These are phyloP conservation scores for Chaetomium olivaceum DNA, from an alignment of 2,329 filamentous ascomycete genomes.

Conservation along the genomic window DNA sequence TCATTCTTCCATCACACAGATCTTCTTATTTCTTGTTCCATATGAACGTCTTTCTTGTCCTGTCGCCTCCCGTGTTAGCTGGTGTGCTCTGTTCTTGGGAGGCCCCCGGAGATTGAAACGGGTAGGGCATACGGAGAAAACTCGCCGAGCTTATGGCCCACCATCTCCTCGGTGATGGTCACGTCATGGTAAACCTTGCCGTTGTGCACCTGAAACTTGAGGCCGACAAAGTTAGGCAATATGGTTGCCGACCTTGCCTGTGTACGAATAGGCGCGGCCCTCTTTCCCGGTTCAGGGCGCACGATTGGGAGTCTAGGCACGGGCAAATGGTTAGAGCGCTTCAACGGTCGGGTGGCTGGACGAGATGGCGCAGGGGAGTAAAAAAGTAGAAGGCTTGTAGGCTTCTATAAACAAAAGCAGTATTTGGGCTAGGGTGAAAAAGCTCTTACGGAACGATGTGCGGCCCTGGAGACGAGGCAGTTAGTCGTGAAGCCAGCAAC, in stretches of 20 bases:
- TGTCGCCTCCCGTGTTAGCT: conserved; percentile 34
- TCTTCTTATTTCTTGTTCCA: conserved; percentile 44
- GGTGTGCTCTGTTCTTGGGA: conserved; percentile 7
- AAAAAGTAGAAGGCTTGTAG: neutral
- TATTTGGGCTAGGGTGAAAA: neutral
- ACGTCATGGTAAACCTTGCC: conserved; percentile 84
- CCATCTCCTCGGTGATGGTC: conserved; percentile 90
- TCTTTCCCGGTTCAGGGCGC: conserved; percentile 60
- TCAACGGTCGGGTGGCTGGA: conserved; percentile 8
- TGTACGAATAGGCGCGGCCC: conserved; percentile 73
- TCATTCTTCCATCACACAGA: neutral
- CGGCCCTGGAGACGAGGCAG: conserved; percentile 42
- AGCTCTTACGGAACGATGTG: conserved; percentile 56
- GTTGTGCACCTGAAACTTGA: conserved; percentile 89
- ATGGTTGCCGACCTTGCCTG: conserved; percentile 87
- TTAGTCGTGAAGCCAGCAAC: conserved; percentile 26
- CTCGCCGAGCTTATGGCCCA: conserved; percentile 91
- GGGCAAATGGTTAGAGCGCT: conserved; percentile 14
- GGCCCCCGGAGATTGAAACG: neutral
- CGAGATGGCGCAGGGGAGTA: neutral
- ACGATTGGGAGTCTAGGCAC: conserved; percentile 61
- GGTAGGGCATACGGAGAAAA: conserved; percentile 72
- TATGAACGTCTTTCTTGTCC: conserved; percentile 60
- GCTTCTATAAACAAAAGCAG: neutral
- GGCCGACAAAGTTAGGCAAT: conserved; percentile 85